These are phyloP conservation scores for Raphanus raphanistrum DNA, from an alignment of 345 rosid genomes.

Conservation along the genomic window DNA sequence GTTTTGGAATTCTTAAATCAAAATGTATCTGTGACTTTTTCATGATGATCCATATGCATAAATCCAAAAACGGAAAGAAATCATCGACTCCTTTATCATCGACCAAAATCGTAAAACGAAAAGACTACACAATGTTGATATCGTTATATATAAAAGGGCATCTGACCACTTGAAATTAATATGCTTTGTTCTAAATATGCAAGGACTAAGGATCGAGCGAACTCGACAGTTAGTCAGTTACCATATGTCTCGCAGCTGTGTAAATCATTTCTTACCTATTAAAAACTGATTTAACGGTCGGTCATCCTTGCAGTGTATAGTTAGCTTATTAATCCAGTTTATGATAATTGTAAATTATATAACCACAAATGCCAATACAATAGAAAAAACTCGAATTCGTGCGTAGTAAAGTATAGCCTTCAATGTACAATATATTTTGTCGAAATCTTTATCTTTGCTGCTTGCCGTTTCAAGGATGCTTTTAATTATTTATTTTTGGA, in stretches of 20 bases:
- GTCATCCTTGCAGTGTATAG: neutral
- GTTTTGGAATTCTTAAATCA: constrained; percentile 37
- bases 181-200: neutral
- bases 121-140: constrained; percentile 16
- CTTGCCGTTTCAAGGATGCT: constrained; percentile 31
- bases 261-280: neutral
- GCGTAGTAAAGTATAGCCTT: constrained; percentile 8
- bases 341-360: neutral
- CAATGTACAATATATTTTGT: neutral
- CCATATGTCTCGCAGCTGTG: neutral
- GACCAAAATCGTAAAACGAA: constrained; percentile 26
- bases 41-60: constrained; percentile 29
- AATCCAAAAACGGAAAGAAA: constrained; percentile 35
- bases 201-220: neutral
- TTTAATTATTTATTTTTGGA: constrained; percentile 12
- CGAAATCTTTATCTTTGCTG: constrained; percentile 7
- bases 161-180: constrained; percentile 22
- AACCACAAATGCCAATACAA: neutral
- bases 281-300: constrained; percentile 1
- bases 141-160: neutral
- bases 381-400: constrained; percentile 4
- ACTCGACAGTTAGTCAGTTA: neutral
- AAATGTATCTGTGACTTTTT: constrained; percentile 5
- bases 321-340: neutral
- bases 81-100: constrained; percentile 30